Conservation (phyloP, 352 stramenopile genomes). For the Phytophthora pluvialis region DNA sequence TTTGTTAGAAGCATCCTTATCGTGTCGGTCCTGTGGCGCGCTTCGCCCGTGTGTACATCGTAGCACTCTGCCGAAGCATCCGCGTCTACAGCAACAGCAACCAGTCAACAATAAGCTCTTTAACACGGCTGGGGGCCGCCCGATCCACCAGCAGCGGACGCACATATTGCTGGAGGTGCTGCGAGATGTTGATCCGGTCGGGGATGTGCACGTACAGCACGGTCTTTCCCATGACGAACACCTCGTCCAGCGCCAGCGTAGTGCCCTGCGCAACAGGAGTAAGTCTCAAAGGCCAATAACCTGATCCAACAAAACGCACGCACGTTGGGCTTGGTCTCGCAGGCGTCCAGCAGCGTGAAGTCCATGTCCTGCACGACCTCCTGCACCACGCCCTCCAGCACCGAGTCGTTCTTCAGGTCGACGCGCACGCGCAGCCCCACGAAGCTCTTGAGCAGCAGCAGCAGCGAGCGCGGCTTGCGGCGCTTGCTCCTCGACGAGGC, state of each 20-base stretch:
- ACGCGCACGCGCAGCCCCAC: slow-evolving; percentile 80
- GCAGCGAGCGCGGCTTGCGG: slow-evolving; percentile 61
- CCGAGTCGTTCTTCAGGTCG: slow-evolving; percentile 85
- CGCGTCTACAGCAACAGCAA: slow-evolving; percentile 51
- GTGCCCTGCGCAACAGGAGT: slow-evolving; percentile 45
- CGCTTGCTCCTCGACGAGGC: slow-evolving; percentile 23
- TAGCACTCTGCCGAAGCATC: slow-evolving; percentile 79
- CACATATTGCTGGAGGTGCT: slow-evolving; percentile 84
- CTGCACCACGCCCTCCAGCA: slow-evolving; percentile 81
- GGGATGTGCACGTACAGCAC: slow-evolving; percentile 90
- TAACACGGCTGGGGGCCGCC: background rate
- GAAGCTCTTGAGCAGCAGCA: slow-evolving; percentile 88
- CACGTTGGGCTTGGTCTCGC: slow-evolving; percentile 79
- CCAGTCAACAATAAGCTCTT: background rate
- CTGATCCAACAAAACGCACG: background rate
- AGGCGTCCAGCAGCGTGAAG: slow-evolving; percentile 79
- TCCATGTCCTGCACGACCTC: slow-evolving; percentile 90
- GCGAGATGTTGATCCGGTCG: slow-evolving; percentile 83
- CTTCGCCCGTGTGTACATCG: slow-evolving; percentile 85
- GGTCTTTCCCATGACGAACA: slow-evolving; percentile 90
- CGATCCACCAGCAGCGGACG: slow-evolving; percentile 3
- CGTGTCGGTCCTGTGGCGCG: slow-evolving; percentile 37
- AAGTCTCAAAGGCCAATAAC: background rate
- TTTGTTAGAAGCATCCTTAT: slow-evolving; percentile 1
- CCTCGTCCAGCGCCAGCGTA: slow-evolving; percentile 71